Conservation (phyloP, 2,329 filamentous ascomycete genomes). For the Cladosporium sp. region DNA sequence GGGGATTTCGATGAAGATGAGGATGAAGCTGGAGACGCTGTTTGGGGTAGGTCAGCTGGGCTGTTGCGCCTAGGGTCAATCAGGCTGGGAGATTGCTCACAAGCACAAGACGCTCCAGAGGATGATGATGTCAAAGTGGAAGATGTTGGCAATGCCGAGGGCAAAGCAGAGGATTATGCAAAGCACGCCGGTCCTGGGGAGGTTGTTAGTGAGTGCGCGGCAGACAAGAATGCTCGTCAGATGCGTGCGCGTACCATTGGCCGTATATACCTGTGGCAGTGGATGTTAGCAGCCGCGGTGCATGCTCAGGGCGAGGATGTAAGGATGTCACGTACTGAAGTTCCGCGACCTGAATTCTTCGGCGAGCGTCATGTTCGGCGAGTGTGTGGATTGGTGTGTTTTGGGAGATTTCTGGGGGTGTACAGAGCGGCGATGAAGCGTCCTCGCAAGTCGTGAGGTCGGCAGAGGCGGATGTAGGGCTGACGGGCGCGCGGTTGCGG, state of each 20-base stretch:
- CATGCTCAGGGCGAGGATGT: neutral
- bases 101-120: constrained; percentile 52
- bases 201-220: constrained; percentile 1
- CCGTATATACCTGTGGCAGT: constrained; percentile 56
- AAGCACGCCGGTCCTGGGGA: constrained; percentile 48
- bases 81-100: constrained; percentile 28
- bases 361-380: constrained; percentile 47
- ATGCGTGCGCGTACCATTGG: constrained; percentile 52
- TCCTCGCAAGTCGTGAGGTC: neutral
- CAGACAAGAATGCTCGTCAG: neutral
- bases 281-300: constrained; percentile 9
- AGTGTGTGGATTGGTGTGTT: neutral
- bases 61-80: too few relatives aligned
- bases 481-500: neutral
- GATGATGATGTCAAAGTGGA: constrained; percentile 54
- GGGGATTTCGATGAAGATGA: constrained; percentile 64
- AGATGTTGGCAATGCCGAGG: constrained; percentile 63
- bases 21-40: constrained; percentile 44
- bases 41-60: neutral
- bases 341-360: constrained; percentile 60
- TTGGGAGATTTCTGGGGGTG: constrained; percentile 17
- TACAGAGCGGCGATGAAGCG: neutral
- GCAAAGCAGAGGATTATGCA: constrained; percentile 62
- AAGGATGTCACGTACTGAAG: constrained; percentile 50
- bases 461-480: neutral